A percentile compares a stretch with the other conserved stretches of the same genome.
Conservation (phyloP, 306 rosid genomes). For the Quercus dentata region DNA sequence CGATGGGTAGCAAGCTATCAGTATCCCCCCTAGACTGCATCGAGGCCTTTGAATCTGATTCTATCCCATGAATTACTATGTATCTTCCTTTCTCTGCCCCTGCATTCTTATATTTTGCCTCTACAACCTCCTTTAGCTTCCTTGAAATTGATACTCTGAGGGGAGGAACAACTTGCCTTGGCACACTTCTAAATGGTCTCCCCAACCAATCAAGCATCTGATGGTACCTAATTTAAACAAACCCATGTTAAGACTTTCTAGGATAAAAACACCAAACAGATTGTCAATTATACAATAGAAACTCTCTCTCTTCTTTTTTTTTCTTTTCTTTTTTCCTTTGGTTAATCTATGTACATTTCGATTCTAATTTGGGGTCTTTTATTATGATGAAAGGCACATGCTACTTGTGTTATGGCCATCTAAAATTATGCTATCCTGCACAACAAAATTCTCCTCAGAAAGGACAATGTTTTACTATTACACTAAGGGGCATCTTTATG, state of each 20-base stretch:
- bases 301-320: not conserved
- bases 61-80: slow-evolving; percentile 78
- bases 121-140: slow-evolving; percentile 78
- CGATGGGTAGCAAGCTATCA: slow-evolving; percentile 82
- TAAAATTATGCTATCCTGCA: not conserved
- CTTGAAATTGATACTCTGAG: slow-evolving; percentile 67
- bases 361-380: not conserved
- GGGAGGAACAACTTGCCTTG: slow-evolving; percentile 52
- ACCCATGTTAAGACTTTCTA: slow-evolving; percentile 17
- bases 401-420: not conserved
- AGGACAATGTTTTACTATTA: not conserved
- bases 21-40: slow-evolving; percentile 88
- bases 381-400: not conserved
- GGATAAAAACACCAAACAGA: not conserved
- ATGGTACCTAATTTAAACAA: slow-evolving; percentile 60
- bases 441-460: not conserved
- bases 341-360: not conserved
- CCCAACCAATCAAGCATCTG: slow-evolving; percentile 93
- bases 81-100: slow-evolving; percentile 67
- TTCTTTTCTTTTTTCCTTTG: not conserved
- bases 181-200: slow-evolving; percentile 63
- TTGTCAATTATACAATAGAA: not conserved
- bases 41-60: slow-evolving; percentile 90
- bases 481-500: slow-evolving; percentile 2
- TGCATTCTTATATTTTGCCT: slow-evolving; percentile 55